Conservation (phyloP, 2,329 filamentous ascomycete genomes). For the Neopestalotiopsis sp. region DNA sequence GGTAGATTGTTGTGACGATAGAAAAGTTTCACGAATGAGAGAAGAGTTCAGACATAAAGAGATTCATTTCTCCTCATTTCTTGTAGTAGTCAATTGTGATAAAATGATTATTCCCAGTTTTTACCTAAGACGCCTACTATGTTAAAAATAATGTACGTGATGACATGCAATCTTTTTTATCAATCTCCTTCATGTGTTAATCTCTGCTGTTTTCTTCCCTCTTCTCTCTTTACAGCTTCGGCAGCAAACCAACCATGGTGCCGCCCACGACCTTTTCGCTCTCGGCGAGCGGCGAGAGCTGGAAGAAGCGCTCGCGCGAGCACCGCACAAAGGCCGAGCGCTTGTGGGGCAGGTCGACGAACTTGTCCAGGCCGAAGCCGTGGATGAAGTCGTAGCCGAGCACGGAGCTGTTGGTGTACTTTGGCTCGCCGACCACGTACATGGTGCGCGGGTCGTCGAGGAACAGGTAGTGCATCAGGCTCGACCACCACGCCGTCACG, state of each 20-base stretch:
- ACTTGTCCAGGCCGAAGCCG: slow-evolving; percentile 74
- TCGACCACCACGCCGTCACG: slow-evolving; percentile 66
- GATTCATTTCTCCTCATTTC: background rate
- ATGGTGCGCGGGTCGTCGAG: slow-evolving; percentile 64
- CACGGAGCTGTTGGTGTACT: slow-evolving; percentile 71
- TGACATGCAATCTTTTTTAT: background rate
- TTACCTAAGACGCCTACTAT: background rate
- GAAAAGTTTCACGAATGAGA: background rate
- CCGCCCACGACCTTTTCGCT: slow-evolving; percentile 61
- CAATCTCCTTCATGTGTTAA: too few species aligned
- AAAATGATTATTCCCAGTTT: background rate
- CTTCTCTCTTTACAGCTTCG: slow-evolving; percentile 51
- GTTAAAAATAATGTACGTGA: background rate
- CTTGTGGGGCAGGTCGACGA: slow-evolving; percentile 75
- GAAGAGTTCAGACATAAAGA: background rate
- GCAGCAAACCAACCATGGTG: slow-evolving; percentile 56
- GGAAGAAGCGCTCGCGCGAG: slow-evolving; percentile 72
- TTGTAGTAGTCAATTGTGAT: background rate
- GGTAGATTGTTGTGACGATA: background rate
- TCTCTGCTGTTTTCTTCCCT: background rate
- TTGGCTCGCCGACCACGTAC: slow-evolving; percentile 71
- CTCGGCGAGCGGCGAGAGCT: slow-evolving; percentile 64
- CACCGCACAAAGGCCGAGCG: slow-evolving; percentile 70
- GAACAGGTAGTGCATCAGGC: slow-evolving; percentile 66
- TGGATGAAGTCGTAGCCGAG: slow-evolving; percentile 77